Evolutionary conservation across 495 filamentous ascomycete species (phyloP).

Genomic region (Thermothielavioides terrestris): DNA sequence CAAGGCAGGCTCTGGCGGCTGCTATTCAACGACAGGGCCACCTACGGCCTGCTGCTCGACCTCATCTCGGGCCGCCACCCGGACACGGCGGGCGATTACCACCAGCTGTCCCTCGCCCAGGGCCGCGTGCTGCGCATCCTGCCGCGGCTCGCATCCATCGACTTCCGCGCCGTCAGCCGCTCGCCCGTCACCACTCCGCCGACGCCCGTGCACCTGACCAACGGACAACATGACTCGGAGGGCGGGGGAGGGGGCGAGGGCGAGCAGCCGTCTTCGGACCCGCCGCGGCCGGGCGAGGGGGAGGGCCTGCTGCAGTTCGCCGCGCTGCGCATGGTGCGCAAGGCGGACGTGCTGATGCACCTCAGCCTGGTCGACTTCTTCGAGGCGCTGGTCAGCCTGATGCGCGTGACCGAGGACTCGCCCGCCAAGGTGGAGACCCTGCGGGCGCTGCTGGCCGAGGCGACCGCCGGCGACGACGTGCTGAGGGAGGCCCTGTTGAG

Average conservation of each 20-base stretch:
- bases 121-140: constrained; percentile 65
- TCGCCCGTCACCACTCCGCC: constrained; percentile 54
- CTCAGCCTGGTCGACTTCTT: constrained; percentile 71
- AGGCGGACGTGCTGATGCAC: constrained; percentile 69
- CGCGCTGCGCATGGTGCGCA: constrained; percentile 63
- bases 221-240: no score
- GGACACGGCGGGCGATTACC: constrained; percentile 31
- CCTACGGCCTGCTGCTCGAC: constrained; percentile 57
- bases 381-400: constrained; percentile 50
- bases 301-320: constrained; percentile 67
- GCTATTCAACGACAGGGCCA: constrained; percentile 55
- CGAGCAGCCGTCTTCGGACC: neutral
- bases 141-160: constrained; percentile 54
- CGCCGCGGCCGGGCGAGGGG: constrained; percentile 14
- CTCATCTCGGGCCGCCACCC: constrained; percentile 47
- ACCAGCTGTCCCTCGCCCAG: constrained; percentile 68
- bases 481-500: constrained; percentile 34
- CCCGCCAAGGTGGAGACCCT: constrained; percentile 34
- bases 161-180: constrained; percentile 52
- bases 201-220: constrained; percentile 43
- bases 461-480: constrained; percentile 29
- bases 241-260: no score
- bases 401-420: constrained; percentile 38
- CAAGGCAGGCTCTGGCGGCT: constrained; percentile 66
- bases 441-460: constrained; percentile 29